Base-by-base conservation (phyloP, 768 basidiomycete species). In the Suillus luteus region DNA sequence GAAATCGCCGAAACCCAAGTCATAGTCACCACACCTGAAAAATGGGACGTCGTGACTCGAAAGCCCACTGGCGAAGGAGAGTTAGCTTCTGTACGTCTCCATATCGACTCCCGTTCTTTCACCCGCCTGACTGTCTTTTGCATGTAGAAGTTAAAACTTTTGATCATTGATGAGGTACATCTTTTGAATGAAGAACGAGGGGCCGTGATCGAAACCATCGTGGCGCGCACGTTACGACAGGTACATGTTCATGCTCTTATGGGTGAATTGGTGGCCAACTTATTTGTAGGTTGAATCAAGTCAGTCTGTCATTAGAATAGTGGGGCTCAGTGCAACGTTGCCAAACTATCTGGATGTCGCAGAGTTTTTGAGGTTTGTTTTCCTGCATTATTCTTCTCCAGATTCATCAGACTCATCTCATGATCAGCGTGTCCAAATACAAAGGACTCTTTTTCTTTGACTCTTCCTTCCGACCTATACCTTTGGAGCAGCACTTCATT, bases 31-130 rank as follows among this genome's bases (percentile, higher is more conserved):
- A 99, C 97, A 1, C 97, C 97, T 0, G 97, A 99, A 75, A 99
- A 99, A 75, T 99, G 97, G 97, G 97, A 99, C 68, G 97, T 99
- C 0, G 97, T 99, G 3, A 99, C 97, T 10, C 81, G 97, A 65
- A 99, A 97, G 73, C 95, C 96, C 1, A 95, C 92, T 1, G 95
- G 96, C 9, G 97, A 99, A 78, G 96, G 95, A 14, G 96, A 99
- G 73, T 80, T 99, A n/a, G 93, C 93, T 40, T 90, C 93, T 59
- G 96, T 96, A 66, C 62, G 90, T 74, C 51, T 62, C 41, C 14
- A 15, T 35, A 17, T 24, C 63, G 15, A 31, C 35, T 43, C 52
- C 22, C 58, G 44, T 24, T 22, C 17, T 27, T 14, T 9, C 46
- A 24, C 8, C 41, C 40, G 38, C 15, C 17, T 62, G 31, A 40